A percentile compares a stretch with the other conserved stretches of the same genome.
Evolutionary conservation across 2,329 filamentous ascomycete genomes (phyloP).

Genomic region (Aspergillus sp.): DNA sequence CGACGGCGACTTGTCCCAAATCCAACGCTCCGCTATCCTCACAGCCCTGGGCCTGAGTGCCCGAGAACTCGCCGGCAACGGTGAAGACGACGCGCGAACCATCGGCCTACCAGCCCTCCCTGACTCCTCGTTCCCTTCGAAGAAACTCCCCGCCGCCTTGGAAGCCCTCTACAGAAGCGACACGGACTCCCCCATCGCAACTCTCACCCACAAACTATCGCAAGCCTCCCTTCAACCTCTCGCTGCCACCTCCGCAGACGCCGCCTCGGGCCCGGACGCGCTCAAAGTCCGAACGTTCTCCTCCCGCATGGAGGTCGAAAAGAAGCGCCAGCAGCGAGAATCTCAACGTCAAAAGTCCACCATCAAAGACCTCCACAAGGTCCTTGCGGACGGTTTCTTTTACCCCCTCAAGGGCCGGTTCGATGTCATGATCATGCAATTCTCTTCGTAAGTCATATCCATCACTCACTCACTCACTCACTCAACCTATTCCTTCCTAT

Average conservation of each 20-base stretch:
- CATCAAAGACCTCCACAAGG: conserved; percentile 73
- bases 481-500: too few species aligned
- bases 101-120: conserved; percentile 33
- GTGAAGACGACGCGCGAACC: conserved; percentile 51
- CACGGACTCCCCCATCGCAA: conserved; percentile 59
- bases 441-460: conserved; percentile 45
- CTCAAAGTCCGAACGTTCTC: conserved; percentile 91
- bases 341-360: conserved; percentile 56
- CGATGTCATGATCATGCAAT: conserved; percentile 60
- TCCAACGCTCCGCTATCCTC: conserved; percentile 78
- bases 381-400: conserved; percentile 79
- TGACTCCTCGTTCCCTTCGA: conserved; percentile 69
- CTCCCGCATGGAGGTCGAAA: conserved; percentile 68
- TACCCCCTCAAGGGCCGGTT: conserved; percentile 81
- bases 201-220: conserved; percentile 66
- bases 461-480: not conserved
- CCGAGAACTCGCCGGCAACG: conserved; percentile 79
- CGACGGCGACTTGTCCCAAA: conserved; percentile 84
- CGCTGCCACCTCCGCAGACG: conserved; percentile 77
- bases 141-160: conserved; percentile 70
- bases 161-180: conserved; percentile 66
- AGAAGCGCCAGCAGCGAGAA: conserved; percentile 46
- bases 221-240: conserved; percentile 76
- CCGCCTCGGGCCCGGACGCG: conserved; percentile 73
- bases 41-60: conserved; percentile 78